Conservation (phyloP, 768 basidiomycete genomes). For the Pisolithus albus region DNA sequence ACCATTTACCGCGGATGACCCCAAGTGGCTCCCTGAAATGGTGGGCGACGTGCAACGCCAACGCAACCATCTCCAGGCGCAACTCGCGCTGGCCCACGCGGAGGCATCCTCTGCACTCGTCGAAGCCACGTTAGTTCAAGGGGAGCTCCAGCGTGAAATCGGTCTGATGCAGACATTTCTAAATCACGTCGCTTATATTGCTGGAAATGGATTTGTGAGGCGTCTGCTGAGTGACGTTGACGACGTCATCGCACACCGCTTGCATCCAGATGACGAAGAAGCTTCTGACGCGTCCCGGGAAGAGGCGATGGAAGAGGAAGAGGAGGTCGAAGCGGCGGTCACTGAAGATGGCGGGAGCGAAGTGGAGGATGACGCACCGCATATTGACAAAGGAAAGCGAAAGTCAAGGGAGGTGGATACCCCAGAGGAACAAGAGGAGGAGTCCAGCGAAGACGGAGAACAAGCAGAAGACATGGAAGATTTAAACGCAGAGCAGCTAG, state of each 20-base stretch:
- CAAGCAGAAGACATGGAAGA: not conserved
- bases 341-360: constrained; percentile 1
- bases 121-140: constrained; percentile 22
- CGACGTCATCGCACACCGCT: constrained; percentile 3
- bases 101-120: constrained; percentile 19
- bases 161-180: constrained; percentile 20
- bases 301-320: not conserved
- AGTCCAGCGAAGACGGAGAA: not conserved
- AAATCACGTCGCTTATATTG: constrained; percentile 16
- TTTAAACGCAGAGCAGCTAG: not conserved
- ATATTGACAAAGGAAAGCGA: not conserved
- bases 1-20: constrained; percentile 20
- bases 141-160: constrained; percentile 20
- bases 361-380: not conserved
- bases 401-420: not conserved
- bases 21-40: constrained; percentile 23
- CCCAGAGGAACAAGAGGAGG: not conserved
- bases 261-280: not conserved
- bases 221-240: constrained; percentile 11
- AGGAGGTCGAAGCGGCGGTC: not conserved
- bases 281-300: not conserved
- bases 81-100: constrained; percentile 9
- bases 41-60: constrained; percentile 20
- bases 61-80: constrained; percentile 13
- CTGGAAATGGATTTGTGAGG: constrained; percentile 22